A percentile compares a stretch with the other conserved stretches of the same genome.
phyloP scores from a whole-genome alignment of 257 asterid genomes.

The Schizonepeta tenuifolia region DNA sequence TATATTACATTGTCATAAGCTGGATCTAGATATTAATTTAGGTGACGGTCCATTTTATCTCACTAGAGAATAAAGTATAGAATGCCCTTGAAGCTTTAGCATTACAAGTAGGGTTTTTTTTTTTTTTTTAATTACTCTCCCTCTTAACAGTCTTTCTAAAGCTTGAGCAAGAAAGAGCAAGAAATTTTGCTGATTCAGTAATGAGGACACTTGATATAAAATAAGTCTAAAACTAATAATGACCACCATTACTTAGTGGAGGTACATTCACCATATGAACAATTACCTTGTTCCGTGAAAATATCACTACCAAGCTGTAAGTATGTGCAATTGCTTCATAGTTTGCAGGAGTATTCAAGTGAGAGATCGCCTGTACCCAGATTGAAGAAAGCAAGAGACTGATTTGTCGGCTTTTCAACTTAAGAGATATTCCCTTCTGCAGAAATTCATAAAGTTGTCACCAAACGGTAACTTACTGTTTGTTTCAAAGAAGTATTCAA shows the following conservation, averaged over 20 bases:
- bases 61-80: neutral
- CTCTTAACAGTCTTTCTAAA: neutral
- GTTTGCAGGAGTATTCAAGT: slow-evolving; percentile 63
- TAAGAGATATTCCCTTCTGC: slow-evolving; percentile 72
- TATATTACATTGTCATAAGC: neutral
- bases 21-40: neutral
- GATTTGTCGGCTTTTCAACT: slow-evolving; percentile 69
- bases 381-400: slow-evolving; percentile 79
- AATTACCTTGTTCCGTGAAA: slow-evolving; percentile 67
- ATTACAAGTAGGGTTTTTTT: neutral
- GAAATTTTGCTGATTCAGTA: neutral
- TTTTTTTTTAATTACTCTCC: neutral
- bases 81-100: neutral
- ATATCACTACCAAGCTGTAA: slow-evolving; percentile 68
- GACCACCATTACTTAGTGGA: neutral
- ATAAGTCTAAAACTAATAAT: neutral
- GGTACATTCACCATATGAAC: slow-evolving; percentile 21
- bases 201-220: neutral
- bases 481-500: slow-evolving; percentile 23
- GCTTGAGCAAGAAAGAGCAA: slow-evolving; percentile 9
- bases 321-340: slow-evolving; percentile 81
- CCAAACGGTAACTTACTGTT: slow-evolving; percentile 24
- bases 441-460: slow-evolving; percentile 32
- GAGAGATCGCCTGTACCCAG: slow-evolving; percentile 73
- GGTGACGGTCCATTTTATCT: neutral